Evolutionary conservation across 495 filamentous ascomycete genomes (phyloP).

Genomic region (Podospora pseudoanserina): DNA sequence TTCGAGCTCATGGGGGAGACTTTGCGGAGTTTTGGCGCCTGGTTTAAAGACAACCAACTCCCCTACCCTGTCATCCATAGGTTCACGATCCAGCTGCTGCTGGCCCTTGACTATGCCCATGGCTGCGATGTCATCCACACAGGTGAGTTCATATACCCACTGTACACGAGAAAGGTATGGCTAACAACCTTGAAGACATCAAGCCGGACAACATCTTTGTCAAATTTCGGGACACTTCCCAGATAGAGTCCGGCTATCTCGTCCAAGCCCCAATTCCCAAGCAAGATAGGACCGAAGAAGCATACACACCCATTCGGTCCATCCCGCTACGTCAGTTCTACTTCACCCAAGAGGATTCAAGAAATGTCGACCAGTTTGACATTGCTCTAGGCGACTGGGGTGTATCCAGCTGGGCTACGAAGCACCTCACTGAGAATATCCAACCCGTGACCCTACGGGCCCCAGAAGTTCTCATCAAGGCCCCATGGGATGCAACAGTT

Average conservation of each 20-base stretch:
- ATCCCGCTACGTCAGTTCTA: slow-evolving; percentile 9
- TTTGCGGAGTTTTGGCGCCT: not conserved
- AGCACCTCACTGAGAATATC: slow-evolving; percentile 31
- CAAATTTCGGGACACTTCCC: too few species aligned
- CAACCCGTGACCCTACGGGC: slow-evolving; percentile 30
- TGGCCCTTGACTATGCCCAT: too few species aligned
- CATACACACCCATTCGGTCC: slow-evolving; percentile 17
- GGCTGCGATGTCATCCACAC: too few species aligned
- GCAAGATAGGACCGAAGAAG: slow-evolving; percentile 16
- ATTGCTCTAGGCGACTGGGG: slow-evolving; percentile 33
- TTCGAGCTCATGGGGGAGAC: slow-evolving; percentile 45
- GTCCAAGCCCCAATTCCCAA: slow-evolving; percentile 7
- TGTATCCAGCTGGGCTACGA: slow-evolving; percentile 26
- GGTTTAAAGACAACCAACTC: too few species aligned
- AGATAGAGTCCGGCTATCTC: too few species aligned
- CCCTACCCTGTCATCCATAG: too few species aligned
- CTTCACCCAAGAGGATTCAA: slow-evolving; percentile 11
- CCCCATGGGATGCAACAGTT: slow-evolving; percentile 25
- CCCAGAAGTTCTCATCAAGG: slow-evolving; percentile 32
- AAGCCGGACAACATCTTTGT: too few species aligned
- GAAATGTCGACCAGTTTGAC: slow-evolving; percentile 11
- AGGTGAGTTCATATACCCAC: too few species aligned
- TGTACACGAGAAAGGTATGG: too few species aligned
- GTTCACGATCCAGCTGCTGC: too few species aligned
- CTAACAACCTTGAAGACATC: too few species aligned